Evolutionary conservation across 805 yeast genomes (phyloP).

Genomic region (Yarrowia porcina): DNA sequence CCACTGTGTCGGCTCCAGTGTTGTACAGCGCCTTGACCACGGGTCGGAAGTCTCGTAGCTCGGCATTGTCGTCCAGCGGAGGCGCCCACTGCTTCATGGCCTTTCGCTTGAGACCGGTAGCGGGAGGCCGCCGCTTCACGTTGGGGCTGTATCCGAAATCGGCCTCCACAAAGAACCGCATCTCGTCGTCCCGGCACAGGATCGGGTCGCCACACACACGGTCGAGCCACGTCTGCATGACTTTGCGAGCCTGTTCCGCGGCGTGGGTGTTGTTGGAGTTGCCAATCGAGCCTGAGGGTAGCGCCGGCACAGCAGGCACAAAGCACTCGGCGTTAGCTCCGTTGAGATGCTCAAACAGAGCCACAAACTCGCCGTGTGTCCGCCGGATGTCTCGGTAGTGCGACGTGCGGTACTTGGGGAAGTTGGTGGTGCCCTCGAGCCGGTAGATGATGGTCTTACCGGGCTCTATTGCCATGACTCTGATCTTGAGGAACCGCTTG

Average conservation of each 20-base stretch:
- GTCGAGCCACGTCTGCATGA: slow-evolving; percentile 86
- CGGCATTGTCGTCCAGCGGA: slow-evolving; percentile 83
- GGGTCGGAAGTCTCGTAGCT: slow-evolving; percentile 83
- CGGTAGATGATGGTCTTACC: slow-evolving; percentile 58
- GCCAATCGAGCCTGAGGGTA: slow-evolving; percentile 76
- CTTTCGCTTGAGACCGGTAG: slow-evolving; percentile 82
- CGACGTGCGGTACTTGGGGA: slow-evolving; percentile 72
- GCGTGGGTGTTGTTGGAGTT: slow-evolving; percentile 45
- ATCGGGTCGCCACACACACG: slow-evolving; percentile 71
- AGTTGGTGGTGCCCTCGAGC: slow-evolving; percentile 64
- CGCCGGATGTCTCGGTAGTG: slow-evolving; percentile 72
- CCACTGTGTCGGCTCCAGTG: slow-evolving; percentile 48
- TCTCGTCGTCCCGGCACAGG: slow-evolving; percentile 81
- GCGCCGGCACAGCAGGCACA: slow-evolving; percentile 74
- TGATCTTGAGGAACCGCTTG: slow-evolving; percentile 15
- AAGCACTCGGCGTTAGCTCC: slow-evolving; percentile 87
- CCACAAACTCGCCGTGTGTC: slow-evolving; percentile 71
- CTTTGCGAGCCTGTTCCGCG: slow-evolving; percentile 60
- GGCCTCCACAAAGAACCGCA: slow-evolving; percentile 76
- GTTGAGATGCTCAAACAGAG: slow-evolving; percentile 71
- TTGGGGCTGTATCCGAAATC: slow-evolving; percentile 66
- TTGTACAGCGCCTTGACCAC: slow-evolving; percentile 72
- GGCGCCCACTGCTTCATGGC: slow-evolving; percentile 89
- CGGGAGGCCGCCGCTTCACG: slow-evolving; percentile 59
- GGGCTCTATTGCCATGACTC: slow-evolving; percentile 48